Base-by-base conservation (phyloP, 2,329 filamentous ascomycete species). In the Metarhizium brunneum region DNA sequence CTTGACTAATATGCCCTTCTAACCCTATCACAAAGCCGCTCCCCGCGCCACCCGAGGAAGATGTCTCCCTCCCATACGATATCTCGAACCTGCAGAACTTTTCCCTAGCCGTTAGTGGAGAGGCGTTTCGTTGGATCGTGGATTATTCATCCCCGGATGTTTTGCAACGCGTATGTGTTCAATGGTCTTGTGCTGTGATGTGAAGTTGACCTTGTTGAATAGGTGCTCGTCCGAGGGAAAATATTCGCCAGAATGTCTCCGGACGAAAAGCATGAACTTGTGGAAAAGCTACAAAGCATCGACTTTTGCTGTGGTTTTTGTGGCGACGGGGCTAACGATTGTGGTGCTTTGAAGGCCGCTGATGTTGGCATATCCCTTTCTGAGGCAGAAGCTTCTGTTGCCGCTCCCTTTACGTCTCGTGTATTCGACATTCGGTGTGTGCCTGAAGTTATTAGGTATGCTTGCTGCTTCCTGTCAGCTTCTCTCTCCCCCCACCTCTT, bases 211-310 rank as follows among this genome's bases (percentile, higher is more conserved):
- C 16, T 1, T 51, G 8, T 32, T 50, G 16, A 6, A 13, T 69
- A 94, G 78, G 92, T 97, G 85, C 88, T 99, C 54, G 86, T 96
- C 40, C 83, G 82, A 54, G 92, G 92, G 30, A 92, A 94, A 70
- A 90, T 99, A 1, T 99, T 95, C 70, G 95, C 94, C 4, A 87
- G 94, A 63, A 99, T 99, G 94, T 97, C 92, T 2, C 95, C 94
- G 0, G 95, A 99, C 67, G 94, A 99, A 71, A 99, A 99, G 69
- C 92, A 96, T 67, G 95, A 99, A 69, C 77, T 99, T 2, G 91
- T 99, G 2, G 94, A 97, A 69, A 99, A 96, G 69, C 79, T 99
- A 3, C 95, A 99, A 69, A 92, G 88, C 63, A 90, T 99, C 60
- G 92, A 92, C 68, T 99, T 96, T 70, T 95, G 89, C 63, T 90